Conservation (phyloP, 2,329 filamentous ascomycete species). For the Didymella exigua region DNA sequence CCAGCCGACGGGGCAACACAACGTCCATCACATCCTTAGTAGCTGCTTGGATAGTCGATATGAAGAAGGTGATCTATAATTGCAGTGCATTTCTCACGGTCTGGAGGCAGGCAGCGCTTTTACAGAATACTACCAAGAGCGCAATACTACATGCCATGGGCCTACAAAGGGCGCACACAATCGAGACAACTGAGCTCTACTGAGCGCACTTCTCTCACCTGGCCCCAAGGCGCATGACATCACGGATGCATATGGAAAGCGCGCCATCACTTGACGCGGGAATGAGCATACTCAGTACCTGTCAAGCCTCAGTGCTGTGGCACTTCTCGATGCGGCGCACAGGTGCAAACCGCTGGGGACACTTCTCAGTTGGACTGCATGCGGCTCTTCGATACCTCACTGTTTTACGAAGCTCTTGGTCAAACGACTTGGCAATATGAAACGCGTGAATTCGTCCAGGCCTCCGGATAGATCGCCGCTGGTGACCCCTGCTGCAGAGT, state of each 20-base stretch:
- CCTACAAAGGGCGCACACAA: neutral
- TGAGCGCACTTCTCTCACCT: neutral
- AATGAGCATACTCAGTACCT: slow-evolving; percentile 17
- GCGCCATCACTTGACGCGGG: slow-evolving; percentile 18
- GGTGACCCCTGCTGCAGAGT: slow-evolving; percentile 17
- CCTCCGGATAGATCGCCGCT: slow-evolving; percentile 23
- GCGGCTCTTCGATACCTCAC: neutral
- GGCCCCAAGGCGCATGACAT: slow-evolving; percentile 9
- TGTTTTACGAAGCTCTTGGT: slow-evolving; percentile 9
- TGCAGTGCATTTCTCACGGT: neutral
- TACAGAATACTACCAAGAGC: too few species aligned
- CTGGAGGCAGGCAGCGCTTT: neutral
- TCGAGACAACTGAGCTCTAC: neutral
- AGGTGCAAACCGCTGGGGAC: neutral
- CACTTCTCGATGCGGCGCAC: slow-evolving; percentile 6
- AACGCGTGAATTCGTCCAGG: slow-evolving; percentile 15
- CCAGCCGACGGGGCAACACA: neutral
- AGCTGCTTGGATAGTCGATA: neutral
- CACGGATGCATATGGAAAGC: slow-evolving; percentile 7
- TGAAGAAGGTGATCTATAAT: too few species aligned
- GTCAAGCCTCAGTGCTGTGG: slow-evolving; percentile 26
- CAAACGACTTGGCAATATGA: slow-evolving; percentile 16
- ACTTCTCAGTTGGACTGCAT: slow-evolving; percentile 10
- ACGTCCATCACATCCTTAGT: neutral
- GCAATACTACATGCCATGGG: neutral